A percentile compares a stretch with the other conserved stretches of the same genome.
phyloP scores from a whole-genome alignment of 768 basidiomycete genomes.

The Termitomyces sp. region DNA sequence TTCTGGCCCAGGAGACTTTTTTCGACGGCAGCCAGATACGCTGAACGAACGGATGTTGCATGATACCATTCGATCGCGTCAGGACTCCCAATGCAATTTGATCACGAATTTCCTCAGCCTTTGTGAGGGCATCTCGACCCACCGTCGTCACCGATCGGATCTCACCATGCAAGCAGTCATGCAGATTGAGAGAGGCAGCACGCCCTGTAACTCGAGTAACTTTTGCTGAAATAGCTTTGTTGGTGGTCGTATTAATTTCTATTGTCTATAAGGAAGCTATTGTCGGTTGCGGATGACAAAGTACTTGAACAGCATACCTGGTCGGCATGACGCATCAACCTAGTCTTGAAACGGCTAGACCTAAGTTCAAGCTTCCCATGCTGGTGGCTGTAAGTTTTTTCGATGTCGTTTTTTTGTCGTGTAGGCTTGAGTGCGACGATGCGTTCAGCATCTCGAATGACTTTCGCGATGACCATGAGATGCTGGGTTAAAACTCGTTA shows the following conservation, averaged over 20 bases:
- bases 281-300: background rate
- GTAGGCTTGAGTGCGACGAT: constrained; percentile 39
- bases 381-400: constrained; percentile 18
- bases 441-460: constrained; percentile 31
- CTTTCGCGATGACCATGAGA: constrained; percentile 31
- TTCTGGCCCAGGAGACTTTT: constrained; percentile 9
- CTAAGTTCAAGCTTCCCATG: constrained; percentile 26
- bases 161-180: constrained; percentile 18
- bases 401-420: constrained; percentile 41
- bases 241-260: constrained; percentile 14
- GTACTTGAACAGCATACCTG: constrained; percentile 18
- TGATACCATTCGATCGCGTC: constrained; percentile 20
- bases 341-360: constrained; percentile 39
- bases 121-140: constrained; percentile 44
- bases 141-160: constrained; percentile 33
- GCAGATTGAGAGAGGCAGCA: constrained; percentile 23
- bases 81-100: constrained; percentile 23
- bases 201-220: constrained; percentile 33
- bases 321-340: constrained; percentile 23
- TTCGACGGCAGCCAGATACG: constrained; percentile 26
- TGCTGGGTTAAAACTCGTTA: constrained; percentile 21
- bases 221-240: constrained; percentile 15
- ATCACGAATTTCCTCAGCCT: constrained; percentile 31
- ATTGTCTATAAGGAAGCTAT: constrained; percentile 11
- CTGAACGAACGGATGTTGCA: constrained; percentile 27